Percentiles rank a stretch among this genome's conserved stretches.
These are phyloP conservation scores for Zygoascus flipseniorum DNA, from an alignment of 805 yeast genomes.

Conservation along the genomic window DNA sequence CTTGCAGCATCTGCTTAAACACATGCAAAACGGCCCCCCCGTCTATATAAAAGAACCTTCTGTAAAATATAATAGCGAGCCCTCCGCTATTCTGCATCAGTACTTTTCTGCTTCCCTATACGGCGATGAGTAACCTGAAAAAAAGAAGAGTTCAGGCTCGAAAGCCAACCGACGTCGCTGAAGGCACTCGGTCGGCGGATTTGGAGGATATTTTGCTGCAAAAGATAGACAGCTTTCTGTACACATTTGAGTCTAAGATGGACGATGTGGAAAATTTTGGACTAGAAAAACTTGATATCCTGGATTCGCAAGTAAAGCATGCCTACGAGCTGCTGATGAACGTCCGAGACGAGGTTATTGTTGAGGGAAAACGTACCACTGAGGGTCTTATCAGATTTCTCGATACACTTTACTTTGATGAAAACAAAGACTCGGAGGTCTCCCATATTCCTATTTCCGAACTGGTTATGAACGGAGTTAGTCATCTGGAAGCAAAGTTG, in stretches of 20 bases:
- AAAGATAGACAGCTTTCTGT: conserved; percentile 15
- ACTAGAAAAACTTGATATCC: conserved; percentile 19
- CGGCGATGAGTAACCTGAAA: neutral
- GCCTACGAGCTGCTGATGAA: conserved; percentile 22
- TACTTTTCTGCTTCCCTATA: too few relatives aligned
- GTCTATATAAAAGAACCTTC: too few relatives aligned
- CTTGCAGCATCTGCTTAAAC: too few relatives aligned
- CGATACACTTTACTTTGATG: conserved; percentile 22
- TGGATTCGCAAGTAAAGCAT: conserved; percentile 25
- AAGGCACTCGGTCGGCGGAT: neutral
- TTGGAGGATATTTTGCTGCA: conserved; percentile 12
- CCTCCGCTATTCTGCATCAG: too few relatives aligned
- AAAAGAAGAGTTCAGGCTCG: neutral
- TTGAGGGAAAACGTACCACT: conserved; percentile 26
- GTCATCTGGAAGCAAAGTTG: conserved; percentile 27
- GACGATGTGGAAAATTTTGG: conserved; percentile 28
- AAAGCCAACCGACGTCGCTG: neutral
- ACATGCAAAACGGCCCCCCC: too few relatives aligned
- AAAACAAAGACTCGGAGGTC: neutral
- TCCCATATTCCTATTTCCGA: conserved; percentile 11
- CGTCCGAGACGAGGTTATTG: conserved; percentile 25
- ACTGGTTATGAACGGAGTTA: conserved; percentile 23
- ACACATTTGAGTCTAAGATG: conserved; percentile 20
- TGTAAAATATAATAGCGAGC: too few relatives aligned
- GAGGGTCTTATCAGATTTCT: conserved; percentile 25